phyloP scores from a whole-genome alignment of 2,329 filamentous ascomycete genomes.

The Plectosphaerella sp. region DNA sequence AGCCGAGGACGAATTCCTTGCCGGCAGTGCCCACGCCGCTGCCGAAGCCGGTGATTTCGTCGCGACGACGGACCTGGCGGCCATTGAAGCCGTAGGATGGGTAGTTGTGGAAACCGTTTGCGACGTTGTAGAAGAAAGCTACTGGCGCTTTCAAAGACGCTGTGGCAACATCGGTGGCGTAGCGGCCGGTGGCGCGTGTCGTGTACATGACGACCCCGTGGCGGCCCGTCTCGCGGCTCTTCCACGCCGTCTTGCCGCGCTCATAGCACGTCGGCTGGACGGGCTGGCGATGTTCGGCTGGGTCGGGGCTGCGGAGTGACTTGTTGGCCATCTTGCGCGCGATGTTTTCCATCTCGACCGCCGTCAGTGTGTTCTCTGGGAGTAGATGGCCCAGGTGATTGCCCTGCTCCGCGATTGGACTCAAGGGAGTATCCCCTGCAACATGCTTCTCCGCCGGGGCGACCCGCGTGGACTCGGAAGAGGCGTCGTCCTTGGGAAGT shows the following conservation, averaged over 20 bases:
- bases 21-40: constrained; percentile 57
- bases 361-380: constrained; percentile 8
- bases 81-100: constrained; percentile 63
- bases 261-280: constrained; percentile 13
- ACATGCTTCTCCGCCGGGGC: background rate
- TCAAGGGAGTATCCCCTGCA: no score
- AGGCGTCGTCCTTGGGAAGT: no score
- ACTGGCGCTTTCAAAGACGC: constrained; percentile 62
- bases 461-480: constrained; percentile 3
- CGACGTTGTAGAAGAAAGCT: constrained; percentile 63
- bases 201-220: constrained; percentile 21
- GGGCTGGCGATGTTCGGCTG: constrained; percentile 2
- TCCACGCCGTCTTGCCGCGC: constrained; percentile 18
- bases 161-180: constrained; percentile 54
- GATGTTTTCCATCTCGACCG: constrained; percentile 20
- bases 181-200: constrained; percentile 42
- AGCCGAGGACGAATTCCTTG: constrained; percentile 58
- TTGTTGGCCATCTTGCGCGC: constrained; percentile 25
- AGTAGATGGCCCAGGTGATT: background rate
- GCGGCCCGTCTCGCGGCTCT: constrained; percentile 16
- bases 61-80: constrained; percentile 57
- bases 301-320: constrained; percentile 48
- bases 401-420: background rate
- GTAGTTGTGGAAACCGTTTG: constrained; percentile 70
- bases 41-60: constrained; percentile 63